Evolutionary conservation across 1,284 basidiomycete genomes (phyloP).

Genomic region (Apiotrichum gamsii): DNA sequence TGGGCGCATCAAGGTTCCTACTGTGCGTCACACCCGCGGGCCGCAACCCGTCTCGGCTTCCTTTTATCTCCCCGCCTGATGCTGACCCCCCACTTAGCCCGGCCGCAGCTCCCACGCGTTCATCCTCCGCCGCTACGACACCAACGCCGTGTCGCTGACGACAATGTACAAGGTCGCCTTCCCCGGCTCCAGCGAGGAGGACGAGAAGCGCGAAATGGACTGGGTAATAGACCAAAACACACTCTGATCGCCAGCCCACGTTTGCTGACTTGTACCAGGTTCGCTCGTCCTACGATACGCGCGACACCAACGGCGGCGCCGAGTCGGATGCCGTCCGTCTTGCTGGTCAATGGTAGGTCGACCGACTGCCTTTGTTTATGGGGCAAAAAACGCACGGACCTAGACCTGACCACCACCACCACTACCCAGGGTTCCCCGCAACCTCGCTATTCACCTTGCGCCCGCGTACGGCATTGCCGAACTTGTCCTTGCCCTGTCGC

Average conservation of each 20-base stretch:
- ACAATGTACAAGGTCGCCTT: conserved; percentile 98
- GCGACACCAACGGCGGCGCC: conserved; percentile 71
- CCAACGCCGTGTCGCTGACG: conserved; percentile 86
- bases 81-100: conserved; percentile 11
- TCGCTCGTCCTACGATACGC: conserved; percentile 62
- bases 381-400: background rate
- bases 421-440: conserved; percentile 60
- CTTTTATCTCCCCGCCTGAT: background rate
- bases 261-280: conserved; percentile 10
- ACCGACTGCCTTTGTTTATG: background rate
- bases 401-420: background rate
- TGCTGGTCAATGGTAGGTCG: conserved; percentile 65
- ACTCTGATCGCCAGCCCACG: no score
- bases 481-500: conserved; percentile 55
- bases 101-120: conserved; percentile 62
- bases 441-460: conserved; percentile 58
- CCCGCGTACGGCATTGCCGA: conserved; percentile 54
- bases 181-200: conserved; percentile 70
- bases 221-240: no score
- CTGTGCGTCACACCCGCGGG: conserved; percentile 61
- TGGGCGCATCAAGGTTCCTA: conserved; percentile 88
- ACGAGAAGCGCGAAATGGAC: conserved; percentile 74
- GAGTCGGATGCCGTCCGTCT: conserved; percentile 60
- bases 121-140: conserved; percentile 91
- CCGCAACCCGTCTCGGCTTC: background rate